These are phyloP conservation scores for Diaporthe longicolla DNA, from an alignment of 2,329 filamentous ascomycete genomes.

Conservation along the genomic window DNA sequence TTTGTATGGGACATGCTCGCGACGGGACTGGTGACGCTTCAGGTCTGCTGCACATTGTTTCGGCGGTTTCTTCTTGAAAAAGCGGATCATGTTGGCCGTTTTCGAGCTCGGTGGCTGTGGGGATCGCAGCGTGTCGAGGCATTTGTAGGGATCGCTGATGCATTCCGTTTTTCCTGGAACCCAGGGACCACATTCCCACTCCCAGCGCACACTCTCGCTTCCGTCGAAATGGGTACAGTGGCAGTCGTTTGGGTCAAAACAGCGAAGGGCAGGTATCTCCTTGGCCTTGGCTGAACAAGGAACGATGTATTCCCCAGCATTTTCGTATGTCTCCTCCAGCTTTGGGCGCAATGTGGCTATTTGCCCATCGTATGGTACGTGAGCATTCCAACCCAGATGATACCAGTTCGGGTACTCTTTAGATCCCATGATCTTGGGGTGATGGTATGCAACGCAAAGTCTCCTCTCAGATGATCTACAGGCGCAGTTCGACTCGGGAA, in stretches of 20 bases:
- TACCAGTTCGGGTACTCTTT: neutral
- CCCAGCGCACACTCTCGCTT: neutral
- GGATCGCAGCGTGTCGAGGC: neutral
- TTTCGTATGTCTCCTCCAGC: neutral
- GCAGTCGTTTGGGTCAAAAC: constrained; percentile 37
- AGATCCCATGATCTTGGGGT: neutral
- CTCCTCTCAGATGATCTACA: neutral
- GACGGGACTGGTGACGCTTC: neutral
- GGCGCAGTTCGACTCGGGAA: too few species aligned
- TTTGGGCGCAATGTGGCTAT: neutral
- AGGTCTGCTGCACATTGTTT: neutral
- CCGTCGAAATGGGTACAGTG: neutral
- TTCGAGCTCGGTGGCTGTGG: neutral
- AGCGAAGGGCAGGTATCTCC: neutral
- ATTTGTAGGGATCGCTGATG: neutral
- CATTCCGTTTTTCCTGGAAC: neutral
- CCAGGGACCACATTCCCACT: neutral
- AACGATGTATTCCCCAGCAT: neutral
- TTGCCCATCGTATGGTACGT: neutral
- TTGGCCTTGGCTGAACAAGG: neutral
- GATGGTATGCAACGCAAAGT: neutral
- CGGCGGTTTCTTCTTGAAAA: neutral
- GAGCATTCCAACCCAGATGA: neutral
- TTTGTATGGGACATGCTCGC: accelerated
- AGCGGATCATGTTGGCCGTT: too few species aligned